A percentile compares a stretch with the other conserved stretches of the same genome.
These are phyloP conservation scores for Metarhizium rileyi DNA, from an alignment of 2,329 filamentous ascomycete genomes.

Conservation along the genomic window DNA sequence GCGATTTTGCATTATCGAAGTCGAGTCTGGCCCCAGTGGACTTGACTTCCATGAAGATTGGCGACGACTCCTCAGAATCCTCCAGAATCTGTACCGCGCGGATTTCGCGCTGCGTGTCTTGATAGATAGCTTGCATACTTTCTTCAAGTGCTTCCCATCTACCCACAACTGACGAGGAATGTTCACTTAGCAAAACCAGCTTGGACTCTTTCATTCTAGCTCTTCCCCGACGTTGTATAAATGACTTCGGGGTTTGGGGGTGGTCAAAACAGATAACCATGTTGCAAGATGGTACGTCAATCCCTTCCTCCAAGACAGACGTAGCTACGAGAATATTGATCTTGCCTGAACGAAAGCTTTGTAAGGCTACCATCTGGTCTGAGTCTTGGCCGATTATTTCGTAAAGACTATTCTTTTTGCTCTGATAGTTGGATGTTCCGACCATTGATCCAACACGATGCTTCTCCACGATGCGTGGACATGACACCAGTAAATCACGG, in stretches of 20 bases:
- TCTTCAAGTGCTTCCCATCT: slow-evolving; percentile 60
- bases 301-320: slow-evolving; percentile 56
- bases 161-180: slow-evolving; percentile 15
- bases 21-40: slow-evolving; percentile 55
- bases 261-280: slow-evolving; percentile 48
- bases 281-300: slow-evolving; percentile 57
- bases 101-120: slow-evolving; percentile 49
- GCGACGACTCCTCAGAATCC: slow-evolving; percentile 20
- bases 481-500: slow-evolving; percentile 42
- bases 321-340: slow-evolving; percentile 53
- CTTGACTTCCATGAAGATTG: slow-evolving; percentile 25
- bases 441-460: slow-evolving; percentile 47
- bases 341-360: slow-evolving; percentile 42
- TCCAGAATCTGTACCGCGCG: slow-evolving; percentile 38
- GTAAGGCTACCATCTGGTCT: slow-evolving; percentile 22
- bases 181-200: slow-evolving; percentile 36
- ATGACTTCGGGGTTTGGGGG: slow-evolving; percentile 41
- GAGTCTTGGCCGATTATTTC: slow-evolving; percentile 21
- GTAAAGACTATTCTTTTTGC: slow-evolving; percentile 30
- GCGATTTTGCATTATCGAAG: slow-evolving; percentile 61
- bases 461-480: slow-evolving; percentile 35
- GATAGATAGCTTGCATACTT: slow-evolving; percentile 62
- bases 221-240: slow-evolving; percentile 47
- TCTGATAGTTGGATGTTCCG: slow-evolving; percentile 34
- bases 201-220: slow-evolving; percentile 41